Evolutionary conservation across 306 rosid genomes (phyloP), one percentile per base, ranked within the genome.

Genomic region (Lathyrus tuberosus): DNA sequence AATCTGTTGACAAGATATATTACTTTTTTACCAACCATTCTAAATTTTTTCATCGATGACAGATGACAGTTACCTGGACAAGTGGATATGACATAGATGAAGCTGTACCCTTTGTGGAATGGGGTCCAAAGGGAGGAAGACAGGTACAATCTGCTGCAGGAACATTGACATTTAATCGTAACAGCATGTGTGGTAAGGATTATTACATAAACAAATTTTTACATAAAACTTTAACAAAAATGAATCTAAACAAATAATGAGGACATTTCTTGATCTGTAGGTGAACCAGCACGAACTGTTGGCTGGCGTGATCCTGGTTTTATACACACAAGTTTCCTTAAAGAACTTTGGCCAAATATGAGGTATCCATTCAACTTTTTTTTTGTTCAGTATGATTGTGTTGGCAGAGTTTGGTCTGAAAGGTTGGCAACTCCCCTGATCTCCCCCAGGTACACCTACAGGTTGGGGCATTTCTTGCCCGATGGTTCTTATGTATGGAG

Each of bases 1-100:
- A 24, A 24, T 24, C 26, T 24, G 26, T 24, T 2, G 26, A 24
- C 26, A 20, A 1, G 22, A 24, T 24, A 24, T 24, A 24, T 24
- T 24, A 24, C 26, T 24, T 24, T 24, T 24, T 24, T 24, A 3
- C 3, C 26, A 24, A 24, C 3, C 26, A 24, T 24, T 24, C 26
- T 24, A 24, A 24, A 24, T 24, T 1, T 71, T 17, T 30, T 14
- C 40, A 5, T 60, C 13, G n/a, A 68, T 71, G 85, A 81, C 83
- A 93, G 98, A 93, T 88, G 96, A 84, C 96, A 53, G 72, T 92
- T 65, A 90, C 98, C 22, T 90, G 98, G 98, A 90, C 98, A 22
- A 92, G 98, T 76, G 98, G 98, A 61, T 92, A 88, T 52, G 71
- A 75, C 64, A 79, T 90, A 49, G 44, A 63, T 65, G 96, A 90